Evolutionary conservation across 176 grass and related monocot species (phyloP).

Genomic region (Cenchrus fungigraminus): DNA sequence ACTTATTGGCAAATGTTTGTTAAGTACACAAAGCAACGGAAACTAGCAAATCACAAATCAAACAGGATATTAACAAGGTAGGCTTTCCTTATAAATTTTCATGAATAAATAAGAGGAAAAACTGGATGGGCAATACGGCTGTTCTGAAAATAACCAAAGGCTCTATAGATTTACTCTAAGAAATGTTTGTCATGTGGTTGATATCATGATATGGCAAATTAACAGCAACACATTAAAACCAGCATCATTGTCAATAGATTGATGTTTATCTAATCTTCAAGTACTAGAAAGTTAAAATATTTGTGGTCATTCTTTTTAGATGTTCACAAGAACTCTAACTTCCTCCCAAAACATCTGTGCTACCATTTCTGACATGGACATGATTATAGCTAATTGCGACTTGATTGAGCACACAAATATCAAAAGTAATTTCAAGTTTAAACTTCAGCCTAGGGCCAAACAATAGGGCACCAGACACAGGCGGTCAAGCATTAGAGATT

Average conservation of each 20-base stretch:
- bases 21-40: constrained; percentile 16
- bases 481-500: neutral
- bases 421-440: constrained; percentile 22
- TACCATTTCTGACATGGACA: neutral
- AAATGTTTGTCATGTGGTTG: neutral
- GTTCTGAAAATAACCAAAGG: neutral
- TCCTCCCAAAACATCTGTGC: neutral
- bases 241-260: constrained; percentile 6
- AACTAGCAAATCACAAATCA: constrained; percentile 2
- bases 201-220: neutral
- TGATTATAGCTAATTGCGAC: neutral
- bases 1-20: neutral
- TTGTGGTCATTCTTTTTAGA: neutral
- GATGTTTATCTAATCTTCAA: neutral
- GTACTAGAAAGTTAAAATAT: neutral
- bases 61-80: neutral
- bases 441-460: constrained; percentile 4
- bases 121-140: neutral
- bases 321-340: neutral
- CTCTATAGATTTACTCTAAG: neutral
- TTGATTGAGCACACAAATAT: neutral
- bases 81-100: neutral
- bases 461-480: neutral
- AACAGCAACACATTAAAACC: neutral
- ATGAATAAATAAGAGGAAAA: neutral